Percentiles rank a stretch among this genome's conserved stretches.
Conservation (phyloP, 148 eudicot species). For the Tetragonia tetragonoides region DNA sequence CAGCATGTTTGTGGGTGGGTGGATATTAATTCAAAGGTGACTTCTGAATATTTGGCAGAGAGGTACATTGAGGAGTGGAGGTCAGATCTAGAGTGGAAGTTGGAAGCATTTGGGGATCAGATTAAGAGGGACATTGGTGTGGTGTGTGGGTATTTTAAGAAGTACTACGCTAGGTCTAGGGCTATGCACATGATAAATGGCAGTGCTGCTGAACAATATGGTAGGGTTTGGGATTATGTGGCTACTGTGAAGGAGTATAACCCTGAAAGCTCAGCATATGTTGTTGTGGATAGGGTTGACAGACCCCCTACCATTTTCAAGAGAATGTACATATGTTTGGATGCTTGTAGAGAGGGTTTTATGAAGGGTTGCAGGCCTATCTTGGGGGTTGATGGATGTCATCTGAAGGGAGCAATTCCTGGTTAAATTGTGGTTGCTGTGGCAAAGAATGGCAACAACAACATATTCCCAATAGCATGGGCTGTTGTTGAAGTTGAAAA, state of each 20-base stretch:
- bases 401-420: neutral
- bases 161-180: no score
- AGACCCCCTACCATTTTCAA: neutral
- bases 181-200: neutral
- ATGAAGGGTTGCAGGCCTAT: slow-evolving; percentile 1
- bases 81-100: neutral
- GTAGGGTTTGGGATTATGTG: neutral
- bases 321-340: neutral
- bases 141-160: no score
- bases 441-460: slow-evolving; percentile 1
- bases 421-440: neutral
- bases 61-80: neutral
- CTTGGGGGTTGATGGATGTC: slow-evolving; percentile 15
- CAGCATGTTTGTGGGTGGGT: neutral
- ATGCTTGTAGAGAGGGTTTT: neutral
- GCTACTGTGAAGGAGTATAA: neutral
- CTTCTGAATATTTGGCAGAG: neutral
- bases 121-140: no score
- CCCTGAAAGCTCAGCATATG: neutral
- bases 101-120: neutral
- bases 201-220: neutral
- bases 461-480: slow-evolving; percentile 1
- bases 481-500: slow-evolving; percentile 9
- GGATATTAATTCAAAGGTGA: neutral
- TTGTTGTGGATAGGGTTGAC: neutral